Percentiles rank a stretch among this genome's conserved stretches.
These are phyloP conservation scores for Pogostemon cablin DNA, from an alignment of 257 asterid species.

Conservation along the genomic window DNA sequence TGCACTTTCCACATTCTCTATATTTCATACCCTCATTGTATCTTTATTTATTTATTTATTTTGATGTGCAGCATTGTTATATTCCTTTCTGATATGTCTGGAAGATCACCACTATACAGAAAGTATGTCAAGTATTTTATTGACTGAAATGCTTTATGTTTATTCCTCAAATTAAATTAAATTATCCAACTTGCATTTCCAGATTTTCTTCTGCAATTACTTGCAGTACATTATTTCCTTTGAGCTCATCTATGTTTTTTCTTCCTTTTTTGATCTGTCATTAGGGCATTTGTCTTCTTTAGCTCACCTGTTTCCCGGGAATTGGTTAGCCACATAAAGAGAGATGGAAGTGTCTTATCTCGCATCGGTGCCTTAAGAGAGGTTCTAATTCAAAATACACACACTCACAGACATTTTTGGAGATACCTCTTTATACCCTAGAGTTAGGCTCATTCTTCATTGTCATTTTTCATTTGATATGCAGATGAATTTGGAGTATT, in stretches of 20 bases:
- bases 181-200: constrained; percentile 28
- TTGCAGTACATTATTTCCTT: constrained; percentile 22
- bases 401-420: not conserved
- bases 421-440: constrained; percentile 31
- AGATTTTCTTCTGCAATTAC: constrained; percentile 27
- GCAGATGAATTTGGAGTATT: constrained; percentile 99
- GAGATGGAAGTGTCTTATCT: constrained; percentile 77
- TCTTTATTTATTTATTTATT: constrained; percentile 27
- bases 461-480: constrained; percentile 47
- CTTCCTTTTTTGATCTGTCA: constrained; percentile 28
- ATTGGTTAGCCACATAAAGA: constrained; percentile 81
- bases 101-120: constrained; percentile 86
- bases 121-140: constrained; percentile 62
- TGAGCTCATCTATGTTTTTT: constrained; percentile 29
- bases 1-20: constrained; percentile 19
- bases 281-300: constrained; percentile 94
- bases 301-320: constrained; percentile 91
- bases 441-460: constrained; percentile 30
- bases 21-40: constrained; percentile 30
- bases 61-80: constrained; percentile 71
- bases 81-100: constrained; percentile 95
- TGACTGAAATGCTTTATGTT: constrained; percentile 2
- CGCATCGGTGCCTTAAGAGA: constrained; percentile 99
- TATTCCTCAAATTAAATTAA: constrained; percentile 16
- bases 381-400: constrained; percentile 44